Evolutionary conservation across 1,284 basidiomycete species (phyloP).

Genomic region (Tilletia indica): DNA sequence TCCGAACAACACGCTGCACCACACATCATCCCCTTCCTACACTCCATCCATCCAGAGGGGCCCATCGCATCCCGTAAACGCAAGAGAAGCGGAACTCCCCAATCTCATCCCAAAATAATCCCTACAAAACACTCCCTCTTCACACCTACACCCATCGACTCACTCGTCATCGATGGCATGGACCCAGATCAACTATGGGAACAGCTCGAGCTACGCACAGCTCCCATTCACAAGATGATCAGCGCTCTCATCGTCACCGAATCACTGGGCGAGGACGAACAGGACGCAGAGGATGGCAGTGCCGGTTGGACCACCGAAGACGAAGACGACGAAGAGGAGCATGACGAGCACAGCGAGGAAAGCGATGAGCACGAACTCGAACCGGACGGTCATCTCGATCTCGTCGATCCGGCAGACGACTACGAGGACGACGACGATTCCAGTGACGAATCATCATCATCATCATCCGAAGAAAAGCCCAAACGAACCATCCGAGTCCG

Average conservation of each 20-base stretch:
- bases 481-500: constrained; percentile 2
- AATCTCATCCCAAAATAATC: constrained; percentile 23
- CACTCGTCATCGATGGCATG: constrained; percentile 78
- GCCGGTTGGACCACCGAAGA: constrained; percentile 30
- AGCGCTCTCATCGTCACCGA: constrained; percentile 58
- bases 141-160: constrained; percentile 70
- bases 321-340: constrained; percentile 49
- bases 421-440: constrained; percentile 9
- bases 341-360: constrained; percentile 31
- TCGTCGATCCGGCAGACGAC: constrained; percentile 14
- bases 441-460: constrained; percentile 14
- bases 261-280: constrained; percentile 51
- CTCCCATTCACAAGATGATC: constrained; percentile 37
- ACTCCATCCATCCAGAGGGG: constrained; percentile 62
- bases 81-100: constrained; percentile 58
- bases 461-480: background rate
- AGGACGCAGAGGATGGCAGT: background rate
- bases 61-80: constrained; percentile 65
- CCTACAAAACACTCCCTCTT: constrained; percentile 57
- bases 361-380: constrained; percentile 1
- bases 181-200: constrained; percentile 87
- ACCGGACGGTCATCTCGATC: background rate
- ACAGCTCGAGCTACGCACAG: constrained; percentile 57
- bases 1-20: constrained; percentile 68
- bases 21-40: constrained; percentile 69